These are phyloP conservation scores for Aspergillus flavus DNA, from an alignment of 2,329 filamentous ascomycete genomes.

Conservation along the genomic window DNA sequence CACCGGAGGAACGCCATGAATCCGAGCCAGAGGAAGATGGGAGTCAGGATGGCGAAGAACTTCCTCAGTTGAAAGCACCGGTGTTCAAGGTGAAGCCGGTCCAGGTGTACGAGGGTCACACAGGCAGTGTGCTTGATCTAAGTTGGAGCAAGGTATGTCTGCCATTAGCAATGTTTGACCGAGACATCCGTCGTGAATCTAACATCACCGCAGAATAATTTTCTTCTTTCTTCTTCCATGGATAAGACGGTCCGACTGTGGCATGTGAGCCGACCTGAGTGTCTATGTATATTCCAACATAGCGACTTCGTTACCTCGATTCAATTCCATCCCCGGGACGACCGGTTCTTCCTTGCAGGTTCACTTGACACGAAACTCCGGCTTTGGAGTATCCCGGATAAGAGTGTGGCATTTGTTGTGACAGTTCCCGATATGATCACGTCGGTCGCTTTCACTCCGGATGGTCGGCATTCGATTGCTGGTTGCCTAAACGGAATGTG, in stretches of 20 bases:
- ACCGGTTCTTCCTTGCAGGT: slow-evolving; percentile 94
- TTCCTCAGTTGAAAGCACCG: slow-evolving; percentile 77
- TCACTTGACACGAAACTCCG: slow-evolving; percentile 86
- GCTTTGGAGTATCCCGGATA: slow-evolving; percentile 96
- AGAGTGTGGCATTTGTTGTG: slow-evolving; percentile 80
- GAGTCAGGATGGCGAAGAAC: slow-evolving; percentile 49
- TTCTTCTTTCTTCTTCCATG: slow-evolving; percentile 93
- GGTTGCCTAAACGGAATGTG: slow-evolving; percentile 84
- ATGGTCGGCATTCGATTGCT: slow-evolving; percentile 86
- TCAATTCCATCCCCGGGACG: slow-evolving; percentile 89
- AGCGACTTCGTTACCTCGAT: slow-evolving; percentile 95
- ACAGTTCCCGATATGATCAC: slow-evolving; percentile 86
- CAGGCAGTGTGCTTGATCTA: slow-evolving; percentile 81
- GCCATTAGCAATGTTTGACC: neutral
- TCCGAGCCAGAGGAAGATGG: slow-evolving; percentile 72
- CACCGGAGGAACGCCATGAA: slow-evolving; percentile 72
- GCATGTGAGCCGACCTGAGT: slow-evolving; percentile 84
- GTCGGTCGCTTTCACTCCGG: slow-evolving; percentile 88
- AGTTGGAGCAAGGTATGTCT: slow-evolving; percentile 86
- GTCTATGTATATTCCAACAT: slow-evolving; percentile 90
- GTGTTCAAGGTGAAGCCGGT: slow-evolving; percentile 82
- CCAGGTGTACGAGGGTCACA: slow-evolving; percentile 81
- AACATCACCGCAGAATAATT: slow-evolving; percentile 69
- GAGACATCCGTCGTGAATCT: neutral
- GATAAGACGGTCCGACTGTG: slow-evolving; percentile 95